Percentiles rank a stretch among this genome's conserved stretches.
These are phyloP conservation scores for Lachancea cidri DNA, from an alignment of 805 yeast genomes.

Conservation along the genomic window DNA sequence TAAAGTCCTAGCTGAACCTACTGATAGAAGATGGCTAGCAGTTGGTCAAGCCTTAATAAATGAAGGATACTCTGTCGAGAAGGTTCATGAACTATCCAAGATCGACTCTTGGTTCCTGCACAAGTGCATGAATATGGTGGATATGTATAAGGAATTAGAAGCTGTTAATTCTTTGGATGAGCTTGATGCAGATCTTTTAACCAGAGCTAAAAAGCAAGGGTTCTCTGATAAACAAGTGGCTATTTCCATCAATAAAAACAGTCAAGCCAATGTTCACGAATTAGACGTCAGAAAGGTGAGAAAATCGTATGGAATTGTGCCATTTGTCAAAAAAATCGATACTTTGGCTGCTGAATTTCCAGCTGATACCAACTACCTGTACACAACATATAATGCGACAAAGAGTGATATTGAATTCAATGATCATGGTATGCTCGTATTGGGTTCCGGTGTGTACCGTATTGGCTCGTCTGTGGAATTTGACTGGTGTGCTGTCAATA, in stretches of 20 bases:
- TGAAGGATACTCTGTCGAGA: slow-evolving; percentile 86
- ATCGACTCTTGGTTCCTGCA: slow-evolving; percentile 94
- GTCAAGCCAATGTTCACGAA: slow-evolving; percentile 45
- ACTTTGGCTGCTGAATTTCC: slow-evolving; percentile 99
- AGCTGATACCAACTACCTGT: slow-evolving; percentile 90
- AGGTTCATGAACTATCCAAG: slow-evolving; percentile 84
- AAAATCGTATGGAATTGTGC: slow-evolving; percentile 72
- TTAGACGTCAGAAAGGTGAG: slow-evolving; percentile 77
- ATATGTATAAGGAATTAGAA: slow-evolving; percentile 79
- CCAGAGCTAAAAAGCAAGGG: slow-evolving; percentile 86
- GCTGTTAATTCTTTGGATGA: slow-evolving; percentile 51
- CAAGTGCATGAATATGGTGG: slow-evolving; percentile 89
- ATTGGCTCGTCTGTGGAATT: slow-evolving; percentile 98
- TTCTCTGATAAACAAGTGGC: slow-evolving; percentile 95
- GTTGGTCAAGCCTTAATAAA: slow-evolving; percentile 95
- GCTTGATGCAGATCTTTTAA: slow-evolving; percentile 63
- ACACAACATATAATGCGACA: slow-evolving; percentile 93
- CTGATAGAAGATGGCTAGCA: slow-evolving; percentile 96
- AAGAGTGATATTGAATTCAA: slow-evolving; percentile 77
- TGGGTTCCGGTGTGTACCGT: slow-evolving; percentile 99
- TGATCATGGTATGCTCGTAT: slow-evolving; percentile 88
- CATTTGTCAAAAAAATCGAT: slow-evolving; percentile 95
- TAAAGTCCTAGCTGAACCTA: slow-evolving; percentile 72
- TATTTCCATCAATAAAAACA: slow-evolving; percentile 52
- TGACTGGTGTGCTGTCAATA: slow-evolving; percentile 98